A percentile compares a stretch with the other conserved stretches of the same genome.
These are phyloP conservation scores for Trametes cinnabarina DNA, from an alignment of 768 basidiomycete genomes.

Conservation along the genomic window DNA sequence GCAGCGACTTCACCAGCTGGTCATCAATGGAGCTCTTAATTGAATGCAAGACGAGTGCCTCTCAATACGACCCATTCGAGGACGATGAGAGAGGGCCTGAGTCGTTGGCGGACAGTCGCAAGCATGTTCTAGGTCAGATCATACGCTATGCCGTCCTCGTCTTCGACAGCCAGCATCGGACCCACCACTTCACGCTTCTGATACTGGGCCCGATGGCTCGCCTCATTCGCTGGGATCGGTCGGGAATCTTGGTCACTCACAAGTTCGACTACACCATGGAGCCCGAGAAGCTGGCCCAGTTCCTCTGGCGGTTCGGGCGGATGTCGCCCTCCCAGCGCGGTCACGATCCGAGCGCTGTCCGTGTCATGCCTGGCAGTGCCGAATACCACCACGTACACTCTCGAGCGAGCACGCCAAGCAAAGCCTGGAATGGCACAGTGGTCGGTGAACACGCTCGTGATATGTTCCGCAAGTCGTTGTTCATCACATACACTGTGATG, in stretches of 20 bases:
- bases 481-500: too few species aligned
- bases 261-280: constrained; percentile 5
- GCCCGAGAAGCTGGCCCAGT: not conserved
- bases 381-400: not conserved
- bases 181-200: not conserved
- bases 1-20: not conserved
- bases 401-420: not conserved
- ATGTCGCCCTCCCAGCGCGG: not conserved
- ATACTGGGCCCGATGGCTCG: not conserved
- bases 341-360: not conserved
- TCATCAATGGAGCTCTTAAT: not conserved
- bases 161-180: constrained; percentile 3
- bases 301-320: constrained; percentile 3
- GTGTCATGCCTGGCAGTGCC: not conserved
- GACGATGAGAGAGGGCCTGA: not conserved
- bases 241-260: not conserved
- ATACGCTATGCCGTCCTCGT: not conserved
- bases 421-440: not conserved
- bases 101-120: not conserved
- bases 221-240: constrained; percentile 4
- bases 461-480: not conserved
- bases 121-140: not conserved
- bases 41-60: not conserved
- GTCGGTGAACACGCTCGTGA: not conserved
- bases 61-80: not conserved